Evolutionary conservation across 176 grass and related monocot species (phyloP).

Genomic region (Pontederia crassipes): DNA sequence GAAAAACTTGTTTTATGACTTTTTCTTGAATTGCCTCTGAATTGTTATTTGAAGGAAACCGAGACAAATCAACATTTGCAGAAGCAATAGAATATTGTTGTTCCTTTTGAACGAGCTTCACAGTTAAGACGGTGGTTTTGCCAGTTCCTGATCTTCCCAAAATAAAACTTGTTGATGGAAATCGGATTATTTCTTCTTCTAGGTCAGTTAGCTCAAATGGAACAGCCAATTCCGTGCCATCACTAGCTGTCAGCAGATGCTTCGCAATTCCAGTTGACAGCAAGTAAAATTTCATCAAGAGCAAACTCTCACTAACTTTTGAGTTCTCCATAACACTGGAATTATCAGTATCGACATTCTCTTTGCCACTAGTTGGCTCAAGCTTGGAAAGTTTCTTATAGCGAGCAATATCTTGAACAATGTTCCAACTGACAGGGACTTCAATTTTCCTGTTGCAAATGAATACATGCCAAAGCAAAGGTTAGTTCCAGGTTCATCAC

Average conservation of each 20-base stretch:
- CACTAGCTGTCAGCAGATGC: constrained; percentile 65
- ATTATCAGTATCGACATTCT: constrained; percentile 8
- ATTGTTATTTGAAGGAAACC: not conserved
- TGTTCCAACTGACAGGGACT: constrained; percentile 57
- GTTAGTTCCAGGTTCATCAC: too few species aligned
- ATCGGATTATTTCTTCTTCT: constrained; percentile 60
- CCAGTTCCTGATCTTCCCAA: constrained; percentile 87
- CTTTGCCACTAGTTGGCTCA: constrained; percentile 23
- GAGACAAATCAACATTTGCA: not conserved
- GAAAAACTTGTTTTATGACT: constrained; percentile 67
- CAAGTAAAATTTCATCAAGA: constrained; percentile 87
- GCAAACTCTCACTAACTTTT: constrained; percentile 78
- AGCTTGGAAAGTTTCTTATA: constrained; percentile 32
- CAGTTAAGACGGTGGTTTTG: constrained; percentile 82
- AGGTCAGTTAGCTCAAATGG: constrained; percentile 82
- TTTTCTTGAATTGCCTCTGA: not conserved
- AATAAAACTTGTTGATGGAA: constrained; percentile 65
- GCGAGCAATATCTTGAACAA: constrained; percentile 28
- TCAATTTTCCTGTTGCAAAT: constrained; percentile 37
- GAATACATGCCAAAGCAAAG: constrained; percentile 1
- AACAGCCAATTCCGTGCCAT: constrained; percentile 62
- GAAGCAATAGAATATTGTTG: constrained; percentile 52
- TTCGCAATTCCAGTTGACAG: constrained; percentile 59
- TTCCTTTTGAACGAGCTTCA: constrained; percentile 62
- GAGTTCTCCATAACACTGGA: constrained; percentile 41